Conservation (phyloP, 495 filamentous ascomycete species). For the Chaetomidium leptoderma region DNA sequence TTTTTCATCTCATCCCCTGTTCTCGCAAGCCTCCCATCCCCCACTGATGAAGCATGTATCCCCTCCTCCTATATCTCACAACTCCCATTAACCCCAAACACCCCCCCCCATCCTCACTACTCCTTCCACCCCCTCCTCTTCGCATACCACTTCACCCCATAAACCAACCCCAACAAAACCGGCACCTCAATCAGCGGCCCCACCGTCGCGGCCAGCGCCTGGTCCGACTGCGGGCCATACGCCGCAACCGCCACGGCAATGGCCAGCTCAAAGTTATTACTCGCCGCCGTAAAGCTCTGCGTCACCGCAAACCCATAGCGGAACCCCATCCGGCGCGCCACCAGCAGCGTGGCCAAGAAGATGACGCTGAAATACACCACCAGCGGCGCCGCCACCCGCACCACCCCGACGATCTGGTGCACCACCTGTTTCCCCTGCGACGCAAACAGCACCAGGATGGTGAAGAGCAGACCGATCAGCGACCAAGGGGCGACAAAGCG, state of each 20-base stretch:
- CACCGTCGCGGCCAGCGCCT: constrained; percentile 85
- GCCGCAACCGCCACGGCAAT: constrained; percentile 88
- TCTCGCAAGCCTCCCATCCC: no score
- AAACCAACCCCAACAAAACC: constrained; percentile 75
- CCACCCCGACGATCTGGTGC: constrained; percentile 75
- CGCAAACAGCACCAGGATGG: constrained; percentile 80
- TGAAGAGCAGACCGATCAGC: constrained; percentile 78
- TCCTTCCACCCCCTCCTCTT: constrained; percentile 56
- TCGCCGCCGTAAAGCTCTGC: constrained; percentile 90
- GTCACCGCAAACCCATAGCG: constrained; percentile 68
- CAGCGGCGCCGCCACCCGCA: constrained; percentile 74
- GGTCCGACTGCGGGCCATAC: constrained; percentile 74
- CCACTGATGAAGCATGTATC: no score
- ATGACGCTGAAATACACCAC: constrained; percentile 74
- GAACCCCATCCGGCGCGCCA: constrained; percentile 59
- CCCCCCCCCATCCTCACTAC: no score
- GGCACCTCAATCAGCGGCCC: constrained; percentile 91
- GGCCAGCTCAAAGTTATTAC: constrained; percentile 92
- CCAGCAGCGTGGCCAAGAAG: constrained; percentile 63
- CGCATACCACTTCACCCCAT: constrained; percentile 61
- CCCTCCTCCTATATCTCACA: no score
- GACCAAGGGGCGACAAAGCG: constrained; percentile 67
- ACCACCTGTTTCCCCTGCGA: constrained; percentile 76
- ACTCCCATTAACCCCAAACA: no score
- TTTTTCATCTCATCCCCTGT: no score